Percentiles rank a stretch among this genome's conserved stretches.
These are phyloP conservation scores for Cucumis melo DNA, from an alignment of 306 rosid genomes.

Conservation along the genomic window DNA sequence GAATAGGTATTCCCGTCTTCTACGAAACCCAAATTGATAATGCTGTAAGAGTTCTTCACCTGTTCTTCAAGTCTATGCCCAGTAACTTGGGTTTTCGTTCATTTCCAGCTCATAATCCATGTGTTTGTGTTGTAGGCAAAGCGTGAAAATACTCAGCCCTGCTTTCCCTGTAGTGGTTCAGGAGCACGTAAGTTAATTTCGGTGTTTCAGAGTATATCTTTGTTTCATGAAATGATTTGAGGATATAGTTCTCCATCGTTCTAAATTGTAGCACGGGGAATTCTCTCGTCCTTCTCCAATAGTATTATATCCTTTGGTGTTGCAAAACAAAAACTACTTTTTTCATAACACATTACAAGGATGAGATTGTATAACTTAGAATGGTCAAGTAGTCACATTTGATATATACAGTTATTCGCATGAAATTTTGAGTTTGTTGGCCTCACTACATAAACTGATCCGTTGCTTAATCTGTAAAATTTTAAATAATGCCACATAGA, in stretches of 20 bases:
- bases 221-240: not conserved
- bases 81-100: not conserved
- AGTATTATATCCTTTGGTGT: not conserved
- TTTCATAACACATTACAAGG: not conserved
- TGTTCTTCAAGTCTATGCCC: not conserved
- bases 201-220: not conserved
- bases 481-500: not conserved
- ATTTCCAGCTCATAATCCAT: not conserved
- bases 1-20: constrained; percentile 81
- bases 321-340: not conserved
- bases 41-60: constrained; percentile 38
- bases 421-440: not conserved
- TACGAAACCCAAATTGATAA: constrained; percentile 80
- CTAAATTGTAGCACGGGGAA: not conserved
- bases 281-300: not conserved
- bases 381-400: not conserved
- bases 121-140: constrained; percentile 45
- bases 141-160: constrained; percentile 82
- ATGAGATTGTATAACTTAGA: not conserved
- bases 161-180: constrained; percentile 93
- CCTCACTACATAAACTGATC: not conserved
- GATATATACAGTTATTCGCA: not conserved
- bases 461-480: not conserved
- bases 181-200: constrained; percentile 70
- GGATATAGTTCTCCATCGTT: not conserved